Base-by-base conservation (phyloP, 345 rosid species). In the Lumnitzera littorea region DNA sequence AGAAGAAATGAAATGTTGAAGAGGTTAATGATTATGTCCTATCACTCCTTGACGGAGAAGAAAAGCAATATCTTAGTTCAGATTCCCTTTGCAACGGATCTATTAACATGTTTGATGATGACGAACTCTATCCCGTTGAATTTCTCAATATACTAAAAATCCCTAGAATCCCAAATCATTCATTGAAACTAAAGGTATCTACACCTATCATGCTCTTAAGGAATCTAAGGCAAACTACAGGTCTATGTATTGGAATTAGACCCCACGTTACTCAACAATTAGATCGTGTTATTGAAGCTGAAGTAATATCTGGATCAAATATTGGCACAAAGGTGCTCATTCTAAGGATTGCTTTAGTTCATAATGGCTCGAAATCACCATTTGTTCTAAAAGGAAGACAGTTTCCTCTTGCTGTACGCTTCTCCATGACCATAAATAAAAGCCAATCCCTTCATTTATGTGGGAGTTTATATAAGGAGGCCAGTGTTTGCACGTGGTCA, bases 161-260 rank as follows among this genome's bases (percentile, higher is more conserved):
- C 13, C 11, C 2, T 16, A 14, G 55, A 15, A 4, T 52, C 2
- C 55, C 55, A 52, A 52, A 16, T 5, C 55, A 52, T 52, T 23
- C 11, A 17, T 7, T 52, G 13, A 11, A 15, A 12, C 50, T 27
- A 43, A 13, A 61, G 47, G 13, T 60, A 4, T 0, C 36, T 1
- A 15, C 50, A 4, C 60, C 43, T 4, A 16, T 60, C 3, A 67
- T 60, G 27, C 31, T 59, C 2, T 15, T 60, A 0, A 25, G 70
- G 12, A 67, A 67, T 51, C 3, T 67, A 24, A 67, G 55, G 11
- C 55, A 29, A 31, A 23, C 0, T 2, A 11, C 9, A 2, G 49
- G 60, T 1, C 20, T 67, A 20, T 67, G 60, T 24, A 67, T 60
- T 60, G 60, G 64, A 10, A 67, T 55, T 4, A 11, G 46, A 0